Evolutionary conservation across 495 filamentous ascomycete genomes (phyloP).

Genomic region (Neurospora sp.): DNA sequence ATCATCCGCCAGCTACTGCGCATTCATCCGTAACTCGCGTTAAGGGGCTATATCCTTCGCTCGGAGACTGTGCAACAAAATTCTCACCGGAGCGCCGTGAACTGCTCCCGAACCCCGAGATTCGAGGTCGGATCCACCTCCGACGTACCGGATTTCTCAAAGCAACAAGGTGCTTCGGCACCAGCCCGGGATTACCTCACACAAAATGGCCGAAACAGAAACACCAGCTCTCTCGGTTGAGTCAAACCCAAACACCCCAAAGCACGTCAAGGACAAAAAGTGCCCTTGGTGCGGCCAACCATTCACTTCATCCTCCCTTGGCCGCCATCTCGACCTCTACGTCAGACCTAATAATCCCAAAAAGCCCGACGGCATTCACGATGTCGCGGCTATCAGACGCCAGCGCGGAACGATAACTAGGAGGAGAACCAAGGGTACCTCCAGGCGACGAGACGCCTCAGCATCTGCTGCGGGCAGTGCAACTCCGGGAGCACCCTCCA

Average conservation of each 20-base stretch:
- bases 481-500: conserved; percentile 28
- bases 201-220: conserved; percentile 14
- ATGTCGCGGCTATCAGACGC: conserved; percentile 77
- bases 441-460: conserved; percentile 39
- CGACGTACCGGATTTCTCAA: background rate
- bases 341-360: conserved; percentile 82
- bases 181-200: background rate
- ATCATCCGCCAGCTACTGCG: background rate
- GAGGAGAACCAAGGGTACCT: conserved; percentile 58
- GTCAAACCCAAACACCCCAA: conserved; percentile 10
- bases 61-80: background rate
- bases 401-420: conserved; percentile 75
- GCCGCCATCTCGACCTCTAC: conserved; percentile 83
- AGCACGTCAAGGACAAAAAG: conserved; percentile 60
- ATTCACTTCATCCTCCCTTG: conserved; percentile 89
- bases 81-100: background rate
- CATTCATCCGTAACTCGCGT: background rate
- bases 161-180: background rate
- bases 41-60: background rate
- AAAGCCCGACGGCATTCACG: conserved; percentile 71
- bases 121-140: background rate
- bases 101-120: background rate
- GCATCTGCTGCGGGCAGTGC: conserved; percentile 24
- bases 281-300: conserved; percentile 78
- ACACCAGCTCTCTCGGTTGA: background rate